Evolutionary conservation across 192 early-diverging fungal genomes (phyloP), one percentile per base, ranked within the genome.

Genomic region (Dimargaris cristalligena): DNA sequence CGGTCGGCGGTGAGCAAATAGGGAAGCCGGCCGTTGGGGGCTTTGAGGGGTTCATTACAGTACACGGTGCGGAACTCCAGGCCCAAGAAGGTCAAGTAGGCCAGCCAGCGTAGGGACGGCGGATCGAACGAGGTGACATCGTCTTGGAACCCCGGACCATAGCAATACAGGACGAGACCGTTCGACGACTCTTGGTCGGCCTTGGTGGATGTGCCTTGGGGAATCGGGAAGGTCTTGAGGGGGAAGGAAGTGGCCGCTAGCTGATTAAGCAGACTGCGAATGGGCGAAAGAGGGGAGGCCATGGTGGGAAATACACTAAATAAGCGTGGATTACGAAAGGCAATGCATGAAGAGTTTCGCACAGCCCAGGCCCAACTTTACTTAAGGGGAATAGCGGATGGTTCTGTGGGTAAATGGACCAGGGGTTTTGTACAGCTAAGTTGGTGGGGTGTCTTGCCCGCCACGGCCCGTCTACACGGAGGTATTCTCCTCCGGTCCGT

Each of bases 71-170:
- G 51, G 51, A 52, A 52, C 16, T 18, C 26, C 23, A 52, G 22
- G 1, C 26, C 26, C 14, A 28, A n/a, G 29, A 52, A 52, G 2
- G 51, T 52, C 51, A 52, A 28, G 29, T 28, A 52, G 29, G 23
- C 29, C 23, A 52, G 18, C 51, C 51, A 52, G 2, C 26, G 18
- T 28, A 52, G 26, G 51, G 23, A 28, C 23, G 18, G 22, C 23
- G 51, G 51, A 29, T 52, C 51, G 29, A 52, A 52, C 18, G 51
- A 52, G 23, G 51, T 52, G 2, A 28, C 51, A 52, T 52, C 29
- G 29, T 52, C 51, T n/a, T 52, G 22, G 51, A 52, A 52, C 3
- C 51, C 51, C 22, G 51, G 51, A 26, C 51, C 51, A 28, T 52
- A 28, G 22, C 51, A 52, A 28, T 52, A 52, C 51, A 52, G 29